phyloP scores from a whole-genome alignment of 225 moss, liverwort and hornwort species.

The Polytrichum formosum region DNA sequence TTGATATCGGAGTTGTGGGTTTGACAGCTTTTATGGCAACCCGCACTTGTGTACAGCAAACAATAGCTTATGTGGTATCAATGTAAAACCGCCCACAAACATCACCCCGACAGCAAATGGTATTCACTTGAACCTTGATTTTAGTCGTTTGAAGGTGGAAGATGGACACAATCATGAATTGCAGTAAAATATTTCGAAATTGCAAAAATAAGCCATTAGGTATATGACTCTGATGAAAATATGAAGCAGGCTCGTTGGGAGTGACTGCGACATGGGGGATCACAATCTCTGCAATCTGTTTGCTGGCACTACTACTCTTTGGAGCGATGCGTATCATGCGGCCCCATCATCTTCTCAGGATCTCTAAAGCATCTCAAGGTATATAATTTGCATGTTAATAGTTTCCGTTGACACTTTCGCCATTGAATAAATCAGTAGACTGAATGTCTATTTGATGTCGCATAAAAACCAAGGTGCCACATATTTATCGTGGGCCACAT shows the following conservation, averaged over 20 bases:
- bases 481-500: too few relatives aligned
- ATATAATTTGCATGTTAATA: neutral
- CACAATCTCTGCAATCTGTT: constrained; percentile 71
- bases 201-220: too few relatives aligned
- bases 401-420: too few relatives aligned
- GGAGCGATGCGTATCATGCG: constrained; percentile 58
- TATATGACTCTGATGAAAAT: neutral
- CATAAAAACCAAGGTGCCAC: too few relatives aligned
- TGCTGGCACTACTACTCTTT: constrained; percentile 64
- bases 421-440: too few relatives aligned
- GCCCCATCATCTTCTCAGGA: constrained; percentile 53
- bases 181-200: too few relatives aligned
- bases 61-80: constrained; percentile 37
- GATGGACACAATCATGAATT: too few relatives aligned
- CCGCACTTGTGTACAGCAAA: constrained; percentile 36
- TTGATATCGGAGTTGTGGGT: constrained; percentile 19
- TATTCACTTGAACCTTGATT: neutral
- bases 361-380: constrained; percentile 55
- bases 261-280: constrained; percentile 84
- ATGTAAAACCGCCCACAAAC: constrained; percentile 1
- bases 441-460: too few relatives aligned
- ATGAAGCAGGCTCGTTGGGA: constrained; percentile 41
- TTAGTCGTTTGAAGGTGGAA: too few relatives aligned
- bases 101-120: neutral
- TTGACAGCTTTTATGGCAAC: constrained; percentile 48